Conservation (phyloP, 345 rosid species). For the Citropsis articulata region DNA sequence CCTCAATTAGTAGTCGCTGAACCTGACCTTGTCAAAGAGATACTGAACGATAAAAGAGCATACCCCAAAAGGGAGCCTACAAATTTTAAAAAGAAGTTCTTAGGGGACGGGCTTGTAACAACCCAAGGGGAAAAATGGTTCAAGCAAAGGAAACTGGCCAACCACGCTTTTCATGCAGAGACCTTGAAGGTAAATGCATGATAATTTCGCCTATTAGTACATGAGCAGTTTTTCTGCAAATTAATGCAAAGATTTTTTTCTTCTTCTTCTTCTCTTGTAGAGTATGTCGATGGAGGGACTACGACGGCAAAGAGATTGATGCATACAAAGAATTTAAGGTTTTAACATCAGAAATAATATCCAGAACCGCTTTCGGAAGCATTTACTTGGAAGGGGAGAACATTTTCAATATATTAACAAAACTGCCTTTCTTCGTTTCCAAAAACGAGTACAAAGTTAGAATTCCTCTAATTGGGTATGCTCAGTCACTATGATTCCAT, state of each 20-base stretch:
- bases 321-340: constrained; percentile 32
- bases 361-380: constrained; percentile 52
- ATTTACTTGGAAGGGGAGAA: constrained; percentile 42
- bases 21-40: constrained; percentile 13
- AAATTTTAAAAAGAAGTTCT: constrained; percentile 7
- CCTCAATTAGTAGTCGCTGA: too few relatives aligned
- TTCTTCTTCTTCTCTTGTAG: constrained; percentile 10
- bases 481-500: neutral
- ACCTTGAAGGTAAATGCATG: constrained; percentile 34
- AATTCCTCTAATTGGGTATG: constrained; percentile 34
- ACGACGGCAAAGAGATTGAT: constrained; percentile 34
- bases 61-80: constrained; percentile 4
- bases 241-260: too few relatives aligned
- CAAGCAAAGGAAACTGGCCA: constrained; percentile 44
- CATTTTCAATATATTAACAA: constrained; percentile 33
- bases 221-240: too few relatives aligned
- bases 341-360: constrained; percentile 44
- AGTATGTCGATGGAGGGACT: constrained; percentile 37
- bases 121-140: constrained; percentile 39
- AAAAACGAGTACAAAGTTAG: constrained; percentile 14
- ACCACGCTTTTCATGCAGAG: constrained; percentile 45
- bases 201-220: too few relatives aligned
- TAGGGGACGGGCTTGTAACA: constrained; percentile 37
- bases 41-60: constrained; percentile 30
- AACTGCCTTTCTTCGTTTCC: constrained; percentile 9